phyloP scores from a whole-genome alignment of 805 yeast species.

The Candida germanica region DNA sequence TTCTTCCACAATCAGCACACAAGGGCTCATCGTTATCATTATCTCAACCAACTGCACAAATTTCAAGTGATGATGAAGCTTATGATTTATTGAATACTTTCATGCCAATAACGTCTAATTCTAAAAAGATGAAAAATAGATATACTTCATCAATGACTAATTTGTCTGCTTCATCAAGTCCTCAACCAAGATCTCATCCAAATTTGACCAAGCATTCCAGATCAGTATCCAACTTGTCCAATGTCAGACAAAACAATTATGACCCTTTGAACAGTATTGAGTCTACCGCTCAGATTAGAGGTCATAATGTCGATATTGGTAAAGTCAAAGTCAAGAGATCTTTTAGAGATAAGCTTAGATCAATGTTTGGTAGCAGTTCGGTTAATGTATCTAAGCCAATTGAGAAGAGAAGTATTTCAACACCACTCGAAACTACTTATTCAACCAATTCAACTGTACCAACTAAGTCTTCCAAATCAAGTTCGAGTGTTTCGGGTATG shows the following conservation, averaged over 20 bases:
- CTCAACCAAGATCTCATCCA: constrained; percentile 6
- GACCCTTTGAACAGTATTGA: constrained; percentile 13
- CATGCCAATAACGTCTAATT: constrained; percentile 11
- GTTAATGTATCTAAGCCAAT: not conserved
- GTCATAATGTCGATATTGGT: constrained; percentile 9
- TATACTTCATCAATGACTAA: constrained; percentile 13
- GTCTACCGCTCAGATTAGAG: constrained; percentile 11
- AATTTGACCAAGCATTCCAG: constrained; percentile 12
- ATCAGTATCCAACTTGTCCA: constrained; percentile 12
- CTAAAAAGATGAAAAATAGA: constrained; percentile 7
- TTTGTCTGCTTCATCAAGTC: constrained; percentile 2
- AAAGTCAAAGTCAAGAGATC: constrained; percentile 11
- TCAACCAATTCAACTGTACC: constrained; percentile 10
- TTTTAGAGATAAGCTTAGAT: constrained; percentile 13
- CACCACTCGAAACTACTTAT: constrained; percentile 15
- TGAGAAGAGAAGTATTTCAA: constrained; percentile 8
- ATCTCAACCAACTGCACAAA: not conserved
- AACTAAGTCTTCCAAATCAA: not conserved
- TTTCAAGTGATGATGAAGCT: constrained; percentile 14
- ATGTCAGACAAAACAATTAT: constrained; percentile 14
- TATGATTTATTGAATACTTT: constrained; percentile 14
- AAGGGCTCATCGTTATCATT: not conserved
- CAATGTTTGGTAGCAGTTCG: constrained; percentile 10
- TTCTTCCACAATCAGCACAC: not conserved
- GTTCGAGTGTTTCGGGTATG: not conserved